These are phyloP conservation scores for Tetracladium setigerum DNA, from an alignment of 495 filamentous ascomycete genomes.

Conservation along the genomic window DNA sequence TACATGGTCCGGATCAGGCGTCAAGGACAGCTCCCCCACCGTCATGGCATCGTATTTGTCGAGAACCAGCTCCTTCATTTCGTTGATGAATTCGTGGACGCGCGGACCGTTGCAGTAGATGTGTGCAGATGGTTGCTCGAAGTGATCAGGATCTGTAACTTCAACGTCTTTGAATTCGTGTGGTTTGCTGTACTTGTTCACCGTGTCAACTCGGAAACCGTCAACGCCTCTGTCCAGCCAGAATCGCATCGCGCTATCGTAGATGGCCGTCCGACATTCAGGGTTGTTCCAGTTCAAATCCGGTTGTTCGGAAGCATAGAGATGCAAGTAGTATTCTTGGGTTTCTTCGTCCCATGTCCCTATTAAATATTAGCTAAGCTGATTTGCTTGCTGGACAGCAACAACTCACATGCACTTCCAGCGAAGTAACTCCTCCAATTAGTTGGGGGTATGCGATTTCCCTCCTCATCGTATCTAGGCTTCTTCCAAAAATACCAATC, in stretches of 20 bases:
- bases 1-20: conserved; percentile 40
- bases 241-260: conserved; percentile 45
- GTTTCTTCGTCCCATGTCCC: conserved; percentile 47
- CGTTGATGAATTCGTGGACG: conserved; percentile 52
- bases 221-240: conserved; percentile 52
- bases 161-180: conserved; percentile 50
- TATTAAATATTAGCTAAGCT: background rate
- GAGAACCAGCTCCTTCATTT: conserved; percentile 47
- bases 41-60: conserved; percentile 52
- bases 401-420: conserved; percentile 44
- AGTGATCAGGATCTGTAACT: conserved; percentile 33
- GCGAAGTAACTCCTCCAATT: conserved; percentile 43
- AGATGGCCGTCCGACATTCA: conserved; percentile 43
- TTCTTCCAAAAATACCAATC: conserved; percentile 59
- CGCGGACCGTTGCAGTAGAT: conserved; percentile 52
- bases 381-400: no score
- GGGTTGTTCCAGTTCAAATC: conserved; percentile 59
- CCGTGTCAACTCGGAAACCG: conserved; percentile 56
- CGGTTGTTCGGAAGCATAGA: conserved; percentile 48
- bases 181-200: conserved; percentile 57
- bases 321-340: conserved; percentile 51
- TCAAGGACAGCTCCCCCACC: conserved; percentile 57
- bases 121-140: conserved; percentile 43
- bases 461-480: conserved; percentile 40
- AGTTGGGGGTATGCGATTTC: conserved; percentile 47